These are phyloP conservation scores for Botrytis medusae DNA, from an alignment of 2,329 filamentous ascomycete genomes.

Conservation along the genomic window DNA sequence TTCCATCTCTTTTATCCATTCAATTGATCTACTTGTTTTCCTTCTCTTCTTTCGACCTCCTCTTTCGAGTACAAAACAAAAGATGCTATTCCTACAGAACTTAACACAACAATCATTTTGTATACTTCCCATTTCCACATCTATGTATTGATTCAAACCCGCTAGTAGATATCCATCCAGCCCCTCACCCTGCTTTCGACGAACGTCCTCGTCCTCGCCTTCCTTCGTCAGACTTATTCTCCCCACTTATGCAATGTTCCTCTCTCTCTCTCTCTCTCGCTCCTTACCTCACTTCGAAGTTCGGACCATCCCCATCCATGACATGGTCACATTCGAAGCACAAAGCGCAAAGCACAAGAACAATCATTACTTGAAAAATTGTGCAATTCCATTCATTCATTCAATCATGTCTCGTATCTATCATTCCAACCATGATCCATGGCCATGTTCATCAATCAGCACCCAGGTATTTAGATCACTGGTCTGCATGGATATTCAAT, in stretches of 20 bases:
- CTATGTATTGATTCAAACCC: too few relatives aligned
- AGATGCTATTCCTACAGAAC: too few relatives aligned
- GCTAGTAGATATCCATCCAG: background rate
- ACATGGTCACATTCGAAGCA: background rate
- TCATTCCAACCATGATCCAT: conserved; percentile 3
- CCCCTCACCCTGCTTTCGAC: background rate
- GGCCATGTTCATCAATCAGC: conserved; percentile 1
- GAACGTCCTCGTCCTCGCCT: background rate
- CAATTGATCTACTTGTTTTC: background rate
- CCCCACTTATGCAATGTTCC: background rate
- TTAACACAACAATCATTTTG: background rate
- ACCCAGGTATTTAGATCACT: background rate
- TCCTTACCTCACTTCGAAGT: background rate
- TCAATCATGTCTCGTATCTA: conserved; percentile 17
- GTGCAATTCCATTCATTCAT: conserved; percentile 18
- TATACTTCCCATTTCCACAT: background rate
- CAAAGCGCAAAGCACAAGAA: background rate
- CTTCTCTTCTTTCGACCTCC: background rate
- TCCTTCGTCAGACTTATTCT: background rate
- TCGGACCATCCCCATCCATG: background rate
- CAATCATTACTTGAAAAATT: background rate
- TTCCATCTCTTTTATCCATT: background rate
- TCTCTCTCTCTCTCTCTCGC: too few relatives aligned
- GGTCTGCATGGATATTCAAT: conserved; percentile 9
- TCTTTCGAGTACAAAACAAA: background rate